Evolutionary conservation across 306 rosid genomes (phyloP), one percentile per base, ranked within the genome.

Genomic region (Cucurbita argyrosperma): DNA sequence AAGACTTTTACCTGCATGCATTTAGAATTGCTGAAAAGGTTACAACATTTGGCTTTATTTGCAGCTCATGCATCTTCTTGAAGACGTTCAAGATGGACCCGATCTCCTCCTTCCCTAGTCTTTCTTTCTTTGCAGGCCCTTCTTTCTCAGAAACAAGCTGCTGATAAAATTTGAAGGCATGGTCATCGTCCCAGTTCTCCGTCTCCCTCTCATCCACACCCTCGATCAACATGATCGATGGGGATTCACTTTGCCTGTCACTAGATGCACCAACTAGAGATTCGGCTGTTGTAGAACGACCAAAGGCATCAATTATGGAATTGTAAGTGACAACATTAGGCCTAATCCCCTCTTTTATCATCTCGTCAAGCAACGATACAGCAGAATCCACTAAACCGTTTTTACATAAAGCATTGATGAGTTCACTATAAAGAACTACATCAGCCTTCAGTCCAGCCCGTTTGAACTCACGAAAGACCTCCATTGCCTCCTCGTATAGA

Each of bases 311-410:
- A 59, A 87, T 85, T 71, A 91, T 89, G 70, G 97, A 90, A 79
- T 94, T 94, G 77, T 86, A 94, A 16, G 97, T 91, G 76, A 94
- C 84, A 69, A 94, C 96, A 78, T 94, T 94, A 23, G 99, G 99
- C 69, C 76, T 83, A 56, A 89, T 85, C 45, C 95, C 95, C 76
- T 89, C 88, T 82, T 80, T 78, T n/a, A 85, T 91, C 99, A 94
- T 94, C 80, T 83, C 91, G 76, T 89, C 94, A 58, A 91, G 96
- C 89, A 94, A 83, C n/a, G 82, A 74, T 75, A 88, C 72, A 56
- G 99, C 95, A 67, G 91, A 84, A 21, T 87, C 85, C 68, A 82
- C 90, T 71, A 80, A 78, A 59, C 96, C 96, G 71, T 89, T 91
- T 74, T 94, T 94, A 86, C 97, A 89, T 40, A 94, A 79, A 45